phyloP scores from a whole-genome alignment of 169 alveolate genomes.

The Plasmodium reichenowi region DNA sequence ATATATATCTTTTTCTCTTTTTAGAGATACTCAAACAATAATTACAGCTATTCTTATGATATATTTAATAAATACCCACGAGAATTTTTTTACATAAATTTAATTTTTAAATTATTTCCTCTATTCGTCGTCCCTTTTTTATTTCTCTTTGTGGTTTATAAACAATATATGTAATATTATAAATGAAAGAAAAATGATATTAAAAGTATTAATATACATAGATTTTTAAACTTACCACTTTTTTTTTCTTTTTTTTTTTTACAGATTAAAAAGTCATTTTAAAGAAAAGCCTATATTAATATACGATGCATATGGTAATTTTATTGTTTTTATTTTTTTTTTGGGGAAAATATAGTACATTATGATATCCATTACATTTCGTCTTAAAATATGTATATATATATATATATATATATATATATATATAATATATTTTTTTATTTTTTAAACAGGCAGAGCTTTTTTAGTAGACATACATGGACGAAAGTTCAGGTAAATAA shows the following conservation, averaged over 20 bases:
- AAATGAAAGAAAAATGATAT: not conserved
- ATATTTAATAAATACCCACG: slow-evolving; percentile 57
- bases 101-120: slow-evolving; percentile 73
- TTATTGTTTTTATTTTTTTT: too few species aligned
- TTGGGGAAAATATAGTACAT: too few species aligned
- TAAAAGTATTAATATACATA: not conserved
- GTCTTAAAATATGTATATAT: too few species aligned
- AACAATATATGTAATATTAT: slow-evolving; percentile 57
- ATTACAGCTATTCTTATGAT: slow-evolving; percentile 45
- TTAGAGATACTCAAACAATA: slow-evolving; percentile 61
- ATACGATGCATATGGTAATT: slow-evolving; percentile 72
- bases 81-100: slow-evolving; percentile 62
- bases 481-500: slow-evolving; percentile 60
- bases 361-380: too few species aligned
- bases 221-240: too few species aligned
- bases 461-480: slow-evolving; percentile 73
- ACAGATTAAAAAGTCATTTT: slow-evolving; percentile 69
- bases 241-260: slow-evolving; percentile 1
- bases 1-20: slow-evolving; percentile 8
- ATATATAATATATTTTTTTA: not conserved
- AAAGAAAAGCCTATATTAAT: slow-evolving; percentile 67
- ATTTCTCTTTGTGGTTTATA: slow-evolving; percentile 53
- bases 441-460: slow-evolving; percentile 49
- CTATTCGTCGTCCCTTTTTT: slow-evolving; percentile 63
- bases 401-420: too few species aligned